Evolutionary conservation across 257 asterid genomes (phyloP), one percentile per base, ranked within the genome.

Genomic region (Solanum bulbocastanum): DNA sequence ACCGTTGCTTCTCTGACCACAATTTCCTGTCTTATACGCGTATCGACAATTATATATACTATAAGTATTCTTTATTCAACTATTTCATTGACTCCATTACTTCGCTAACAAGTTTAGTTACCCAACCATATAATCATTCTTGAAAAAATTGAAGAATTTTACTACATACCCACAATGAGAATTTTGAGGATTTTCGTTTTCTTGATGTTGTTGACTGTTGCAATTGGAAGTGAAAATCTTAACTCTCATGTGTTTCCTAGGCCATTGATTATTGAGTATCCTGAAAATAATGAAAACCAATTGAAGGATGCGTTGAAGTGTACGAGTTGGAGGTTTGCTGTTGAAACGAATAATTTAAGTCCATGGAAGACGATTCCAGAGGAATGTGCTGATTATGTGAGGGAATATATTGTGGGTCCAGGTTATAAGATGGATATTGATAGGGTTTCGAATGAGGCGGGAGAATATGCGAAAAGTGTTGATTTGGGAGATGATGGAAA

Each of bases 311-410:
- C 86, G 52, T 87, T 92, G 36, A 88, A 90, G 83, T 96, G 99
- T 89, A 86, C 93, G 7, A 93, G 96, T 74, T 94, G 99, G 99
- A 93, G 99, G 91, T 91, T 95, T 82, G 93, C 95, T 52, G 97
- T 86, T 79, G 99, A 96, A 93, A 92, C 98, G n/a, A 96, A 95
- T 66, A 96, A 95, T 88, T 85, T 95, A 74, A 89, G 91, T 46
- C 96, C 98, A 20, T 96, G 98, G 99, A 91, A 88, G 91, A 91
- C 89, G 6, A 90, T 95, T 56, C 94, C 99, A 1, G 86, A 62
- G 14, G 96, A 93, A 56, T 97, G 99, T 86, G 93, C 81, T 49
- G 97, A 91, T 87, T 95, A 94, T 87, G 95, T 97, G 62, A 92
- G 87, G 89, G 92, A 92, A 8, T 95, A 96, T 46, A 90, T 94